Conservation (phyloP, 2,329 filamentous ascomycete genomes). For the Pezicula neosporulosa region DNA sequence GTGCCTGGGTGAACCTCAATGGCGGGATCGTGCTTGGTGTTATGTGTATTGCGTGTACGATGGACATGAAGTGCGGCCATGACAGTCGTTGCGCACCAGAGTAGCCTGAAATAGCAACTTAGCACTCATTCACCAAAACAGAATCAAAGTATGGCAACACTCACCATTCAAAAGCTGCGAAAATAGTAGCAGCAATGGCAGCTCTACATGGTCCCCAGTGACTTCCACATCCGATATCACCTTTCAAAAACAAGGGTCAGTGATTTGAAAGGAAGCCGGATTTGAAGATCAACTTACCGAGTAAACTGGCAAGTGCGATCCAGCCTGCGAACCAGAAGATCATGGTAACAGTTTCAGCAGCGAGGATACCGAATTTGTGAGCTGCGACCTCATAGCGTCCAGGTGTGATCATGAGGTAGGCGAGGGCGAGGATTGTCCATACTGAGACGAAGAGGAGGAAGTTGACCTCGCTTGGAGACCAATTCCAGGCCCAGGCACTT, state of each 20-base stretch:
- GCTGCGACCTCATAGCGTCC: slow-evolving; percentile 57
- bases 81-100: slow-evolving; percentile 46
- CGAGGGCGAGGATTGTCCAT: slow-evolving; percentile 71
- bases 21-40: slow-evolving; percentile 14
- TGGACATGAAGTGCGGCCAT: slow-evolving; percentile 44
- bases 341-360: slow-evolving; percentile 67
- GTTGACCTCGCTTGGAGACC: slow-evolving; percentile 55
- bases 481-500: slow-evolving; percentile 38
- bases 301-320: slow-evolving; percentile 67
- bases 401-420: slow-evolving; percentile 68
- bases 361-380: slow-evolving; percentile 63
- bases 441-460: slow-evolving; percentile 79
- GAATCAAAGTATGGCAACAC: slow-evolving; percentile 5
- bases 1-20: slow-evolving; percentile 12
- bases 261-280: no score
- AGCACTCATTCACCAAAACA: not conserved
- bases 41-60: slow-evolving; percentile 26
- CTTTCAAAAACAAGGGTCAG: not conserved
- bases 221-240: slow-evolving; percentile 47
- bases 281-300: slow-evolving; percentile 35
- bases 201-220: slow-evolving; percentile 26
- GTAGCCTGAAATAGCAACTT: slow-evolving; percentile 33
- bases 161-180: slow-evolving; percentile 45
- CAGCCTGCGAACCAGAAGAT: slow-evolving; percentile 90
- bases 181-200: slow-evolving; percentile 37